Evolutionary conservation across 805 yeast species (phyloP), one percentile per base, ranked within the genome.

Genomic region (Tetrapisispora phaffii): DNA sequence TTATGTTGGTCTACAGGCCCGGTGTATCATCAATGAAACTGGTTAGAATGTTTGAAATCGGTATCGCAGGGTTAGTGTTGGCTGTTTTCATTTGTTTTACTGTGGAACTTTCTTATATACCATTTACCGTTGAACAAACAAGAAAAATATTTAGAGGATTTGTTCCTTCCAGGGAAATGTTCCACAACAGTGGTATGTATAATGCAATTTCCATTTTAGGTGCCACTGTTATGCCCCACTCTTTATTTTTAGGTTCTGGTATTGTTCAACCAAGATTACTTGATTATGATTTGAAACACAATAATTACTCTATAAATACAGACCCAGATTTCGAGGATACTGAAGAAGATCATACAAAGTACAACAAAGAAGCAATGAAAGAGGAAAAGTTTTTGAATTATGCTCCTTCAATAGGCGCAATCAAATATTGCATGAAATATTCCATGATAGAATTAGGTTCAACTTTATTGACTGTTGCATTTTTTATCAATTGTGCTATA

Each of bases 161-260:
- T 58, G 68, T 85, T 19, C 95, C 96, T 1, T 69, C 75, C 0
- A 50, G 52, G 10, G 65, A 66, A 20, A 63, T 77, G 58, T 66
- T 70, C 38, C 77, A 75, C 51, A 76, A 74, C 54, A 73, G 75
- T 56, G 90, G 94, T 4, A 67, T 85, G 38, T 85, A 80, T 55
- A 68, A 82, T 34, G 79, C 89, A 22, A 73, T 87, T 50, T 93
- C 95, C 10, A 83, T 87, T 47, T 71, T 87, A 39, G 96, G 96
- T 47, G 96, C 96, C 13, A 87, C 96, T 0, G 95, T 87, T 21
- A 87, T 87, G 96, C 96, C 96, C 4, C 96, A 87, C 60, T 80
- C 89, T 2, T 68, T 87, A 39, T 87, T 85, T 58, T 68, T 87
- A 44, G 96, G 96, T 0, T 82, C 90, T 0, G 94, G 88, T 13